phyloP scores from a whole-genome alignment of 1,284 basidiomycete genomes.

The Pisolithus thermaeus region DNA sequence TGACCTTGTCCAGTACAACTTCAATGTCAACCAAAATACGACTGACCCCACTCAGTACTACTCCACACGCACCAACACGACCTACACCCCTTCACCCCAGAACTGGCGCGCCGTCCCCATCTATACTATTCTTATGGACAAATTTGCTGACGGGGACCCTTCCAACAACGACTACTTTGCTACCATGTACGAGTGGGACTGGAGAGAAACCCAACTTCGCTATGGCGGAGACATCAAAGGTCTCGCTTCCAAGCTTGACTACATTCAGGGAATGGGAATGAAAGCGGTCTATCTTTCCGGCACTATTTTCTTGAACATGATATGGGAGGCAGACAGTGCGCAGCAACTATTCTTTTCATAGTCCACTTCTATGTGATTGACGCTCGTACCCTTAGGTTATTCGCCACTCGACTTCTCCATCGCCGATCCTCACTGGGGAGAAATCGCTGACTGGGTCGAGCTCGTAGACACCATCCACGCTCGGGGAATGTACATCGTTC shows the following conservation, averaged over 20 bases:
- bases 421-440: constrained; percentile 88
- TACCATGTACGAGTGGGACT: constrained; percentile 77
- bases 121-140: constrained; percentile 86
- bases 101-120: constrained; percentile 85
- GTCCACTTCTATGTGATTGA: constrained; percentile 4
- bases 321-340: constrained; percentile 92
- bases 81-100: constrained; percentile 72
- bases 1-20: constrained; percentile 75
- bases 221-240: constrained; percentile 84
- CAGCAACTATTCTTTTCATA: constrained; percentile 16
- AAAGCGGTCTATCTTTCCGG: constrained; percentile 83
- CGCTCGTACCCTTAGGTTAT: constrained; percentile 53
- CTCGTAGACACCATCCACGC: constrained; percentile 73
- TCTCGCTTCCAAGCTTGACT: constrained; percentile 71
- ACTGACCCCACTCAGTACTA: constrained; percentile 65
- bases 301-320: constrained; percentile 89
- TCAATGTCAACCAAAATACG: constrained; percentile 79
- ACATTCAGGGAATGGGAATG: constrained; percentile 84
- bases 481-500: constrained; percentile 84
- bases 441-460: constrained; percentile 68
- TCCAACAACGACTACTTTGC: constrained; percentile 85
- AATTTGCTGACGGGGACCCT: constrained; percentile 89
- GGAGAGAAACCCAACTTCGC: constrained; percentile 81
- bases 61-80: constrained; percentile 53
- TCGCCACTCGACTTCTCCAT: constrained; percentile 87